Evolutionary conservation across 2,329 filamentous ascomycete genomes (phyloP), one percentile per base, ranked within the genome.

Genomic region (Simplicillium sp.): DNA sequence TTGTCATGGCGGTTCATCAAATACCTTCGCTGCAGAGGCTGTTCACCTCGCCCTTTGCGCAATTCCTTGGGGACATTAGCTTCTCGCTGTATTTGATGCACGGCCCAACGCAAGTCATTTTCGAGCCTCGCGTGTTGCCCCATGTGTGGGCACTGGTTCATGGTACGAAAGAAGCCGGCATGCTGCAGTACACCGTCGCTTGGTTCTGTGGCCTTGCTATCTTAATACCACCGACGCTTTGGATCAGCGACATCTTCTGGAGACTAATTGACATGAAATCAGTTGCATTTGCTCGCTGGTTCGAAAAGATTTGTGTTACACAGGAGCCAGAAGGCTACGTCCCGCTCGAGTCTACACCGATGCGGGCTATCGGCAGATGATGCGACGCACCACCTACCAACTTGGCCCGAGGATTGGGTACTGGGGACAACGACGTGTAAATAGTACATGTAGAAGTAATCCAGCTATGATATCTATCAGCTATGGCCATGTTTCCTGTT

Each of bases 221-320:
- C 4, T 38, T 64, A 2, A 54, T 52, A 4, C 50, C 59, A 3
- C 42, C 62, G 2, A 60, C 70, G 1, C 60, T 80, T 6, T 80
- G 74, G 67, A 61, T 66, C 5, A 70, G 71, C 2, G 77, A 81
- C 54, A 42, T 81, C 3, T 80, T 79, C 50, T 79, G 74, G 72
- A 64, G 75, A 20, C 57, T 57, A 1, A 63, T 81, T 6, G 77
- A 81, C 64, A 67, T 51, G 61, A 48, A 44, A 31, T 45, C 45
- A 9, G 48, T 75, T 7, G 64, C 61, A 38, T 65, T 76, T 48
- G 66, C 71, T 3, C 59, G 65, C 34, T 71, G 68, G 62, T 44
- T 75, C 18, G 72, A 72, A 51, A 48, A 35, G 11, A 43, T 41
- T n/a, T 49, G 50, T 34, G 39, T 41, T 16, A 11, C 29, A 11